phyloP scores from a whole-genome alignment of 2,329 filamentous ascomycete species.

The Diaporthe ilicicola region DNA sequence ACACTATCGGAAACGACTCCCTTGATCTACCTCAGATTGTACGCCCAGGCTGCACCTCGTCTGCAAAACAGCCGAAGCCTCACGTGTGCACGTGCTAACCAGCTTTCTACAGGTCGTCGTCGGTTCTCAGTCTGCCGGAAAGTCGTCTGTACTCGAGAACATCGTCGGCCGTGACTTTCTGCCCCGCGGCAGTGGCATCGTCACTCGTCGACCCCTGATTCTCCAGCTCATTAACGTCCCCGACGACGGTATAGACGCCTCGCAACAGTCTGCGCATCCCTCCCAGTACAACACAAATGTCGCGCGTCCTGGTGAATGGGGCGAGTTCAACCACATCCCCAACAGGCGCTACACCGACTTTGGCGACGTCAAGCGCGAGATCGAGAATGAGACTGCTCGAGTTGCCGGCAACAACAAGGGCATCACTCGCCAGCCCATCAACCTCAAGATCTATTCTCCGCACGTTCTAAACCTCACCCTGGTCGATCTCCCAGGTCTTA shows the following conservation, averaged over 20 bases:
- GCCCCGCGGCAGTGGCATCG: slow-evolving; percentile 94
- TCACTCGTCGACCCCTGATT: slow-evolving; percentile 92
- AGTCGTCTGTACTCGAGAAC: slow-evolving; percentile 98
- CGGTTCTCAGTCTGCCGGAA: slow-evolving; percentile 96
- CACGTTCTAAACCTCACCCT: slow-evolving; percentile 97
- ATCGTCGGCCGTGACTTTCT: slow-evolving; percentile 98
- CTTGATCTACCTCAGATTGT: slow-evolving; percentile 98
- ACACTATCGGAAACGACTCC: slow-evolving; percentile 99
- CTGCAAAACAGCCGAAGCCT: slow-evolving; percentile 27
- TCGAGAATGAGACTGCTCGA: slow-evolving; percentile 92
- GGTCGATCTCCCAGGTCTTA: slow-evolving; percentile 95
- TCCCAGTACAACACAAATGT: slow-evolving; percentile 63
- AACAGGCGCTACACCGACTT: slow-evolving; percentile 99
- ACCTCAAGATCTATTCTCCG: slow-evolving; percentile 96
- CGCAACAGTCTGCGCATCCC: slow-evolving; percentile 23
- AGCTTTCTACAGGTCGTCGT: slow-evolving; percentile 80
- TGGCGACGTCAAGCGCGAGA: slow-evolving; percentile 97
- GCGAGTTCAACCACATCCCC: slow-evolving; percentile 97
- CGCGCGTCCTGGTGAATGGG: slow-evolving; percentile 81
- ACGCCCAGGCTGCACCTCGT: slow-evolving; percentile 48
- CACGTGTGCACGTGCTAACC: slow-evolving; percentile 36
- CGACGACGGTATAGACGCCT: slow-evolving; percentile 71
- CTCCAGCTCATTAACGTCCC: slow-evolving; percentile 98
- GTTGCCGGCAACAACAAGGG: slow-evolving; percentile 97
- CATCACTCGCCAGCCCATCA: slow-evolving; percentile 96